Evolutionary conservation across 2,329 filamentous ascomycete species (phyloP), one percentile per base, ranked within the genome.

Genomic region (Paecilomyces dactylethromorphus): DNA sequence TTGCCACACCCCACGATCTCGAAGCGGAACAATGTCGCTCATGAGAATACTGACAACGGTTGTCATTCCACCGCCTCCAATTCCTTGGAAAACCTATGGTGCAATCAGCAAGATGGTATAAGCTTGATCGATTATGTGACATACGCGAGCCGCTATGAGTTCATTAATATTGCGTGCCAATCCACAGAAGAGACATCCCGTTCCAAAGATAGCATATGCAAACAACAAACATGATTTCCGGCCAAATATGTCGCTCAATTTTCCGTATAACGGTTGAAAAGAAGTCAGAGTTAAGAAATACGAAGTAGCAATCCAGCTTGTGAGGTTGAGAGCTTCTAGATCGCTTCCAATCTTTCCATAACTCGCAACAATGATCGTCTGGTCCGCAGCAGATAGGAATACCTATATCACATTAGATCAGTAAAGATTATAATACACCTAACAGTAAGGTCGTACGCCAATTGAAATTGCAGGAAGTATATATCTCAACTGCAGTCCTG

Each of bases 321-420:
- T 91, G 63, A 84, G 84, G 68, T 88, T 90, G 56, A 93, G 79
- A 1, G 89, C 88, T 56, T 89, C 80, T 29, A 93, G 76, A 62
- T 92, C 90, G 58, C 83, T 90, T 11, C 89, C 89, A 65, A 93
- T 92, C 62, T 82, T 85, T 55, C 87, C 88, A 71, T 92, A 92
- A n/a, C 83, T 87, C n/a, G 86, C 85, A 54, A 92, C 84, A 31
- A 90, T 86, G 57, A 92, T 84, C 0, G 90, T 90, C 71, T 92
- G 88, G 68, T 93, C 90, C 55, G 87, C 81, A 3, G 89, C 87
- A 21, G 87, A 82, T 7, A 93, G 79, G 68, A 90, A 90, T 49
- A 92, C 77, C 87, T 89, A 67, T 49, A 56, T 15, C n/a, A 26
- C 26, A 21, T 53, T 58, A 35, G 31, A 31, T 62, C 24, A 18